phyloP scores from a whole-genome alignment of 2,329 filamentous ascomycete genomes.

The Thermothelomyces thermophilus region DNA sequence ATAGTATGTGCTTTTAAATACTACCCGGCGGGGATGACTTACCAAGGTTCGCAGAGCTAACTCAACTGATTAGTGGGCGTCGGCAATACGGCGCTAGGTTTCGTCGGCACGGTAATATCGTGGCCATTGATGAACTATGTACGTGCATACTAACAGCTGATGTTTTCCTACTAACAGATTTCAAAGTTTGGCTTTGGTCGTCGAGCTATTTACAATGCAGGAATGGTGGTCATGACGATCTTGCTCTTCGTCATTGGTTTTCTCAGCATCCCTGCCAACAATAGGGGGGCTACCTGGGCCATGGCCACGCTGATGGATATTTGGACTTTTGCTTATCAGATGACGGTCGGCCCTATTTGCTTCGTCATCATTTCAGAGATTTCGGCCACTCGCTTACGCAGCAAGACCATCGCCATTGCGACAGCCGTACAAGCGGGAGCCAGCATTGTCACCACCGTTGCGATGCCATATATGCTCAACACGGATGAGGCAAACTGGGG shows the following conservation, averaged over 20 bases:
- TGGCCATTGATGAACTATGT: constrained; percentile 42
- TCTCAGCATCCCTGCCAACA: constrained; percentile 17
- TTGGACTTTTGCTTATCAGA: constrained; percentile 46
- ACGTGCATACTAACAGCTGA: neutral
- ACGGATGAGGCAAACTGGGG: constrained; percentile 38
- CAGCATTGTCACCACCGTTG: constrained; percentile 38
- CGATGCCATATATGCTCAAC: constrained; percentile 40
- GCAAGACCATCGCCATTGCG: constrained; percentile 40
- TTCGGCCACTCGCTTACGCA: constrained; percentile 38
- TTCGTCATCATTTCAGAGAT: constrained; percentile 52
- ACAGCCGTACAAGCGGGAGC: constrained; percentile 37
- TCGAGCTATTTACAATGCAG: constrained; percentile 43
- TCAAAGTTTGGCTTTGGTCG: constrained; percentile 38
- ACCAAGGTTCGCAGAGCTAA: neutral
- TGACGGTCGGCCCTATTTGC: constrained; percentile 43
- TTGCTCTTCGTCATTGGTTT: constrained; percentile 38
- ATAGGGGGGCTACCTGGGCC: constrained; percentile 37
- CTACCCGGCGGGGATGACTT: no score
- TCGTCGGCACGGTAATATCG: constrained; percentile 46
- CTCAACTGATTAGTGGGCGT: neutral
- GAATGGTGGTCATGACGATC: constrained; percentile 35
- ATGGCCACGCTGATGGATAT: constrained; percentile 45
- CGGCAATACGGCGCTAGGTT: constrained; percentile 36
- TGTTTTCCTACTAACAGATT: neutral
- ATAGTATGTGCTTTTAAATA: neutral